phyloP scores from a whole-genome alignment of 805 yeast species.

The Starmerella floricola region DNA sequence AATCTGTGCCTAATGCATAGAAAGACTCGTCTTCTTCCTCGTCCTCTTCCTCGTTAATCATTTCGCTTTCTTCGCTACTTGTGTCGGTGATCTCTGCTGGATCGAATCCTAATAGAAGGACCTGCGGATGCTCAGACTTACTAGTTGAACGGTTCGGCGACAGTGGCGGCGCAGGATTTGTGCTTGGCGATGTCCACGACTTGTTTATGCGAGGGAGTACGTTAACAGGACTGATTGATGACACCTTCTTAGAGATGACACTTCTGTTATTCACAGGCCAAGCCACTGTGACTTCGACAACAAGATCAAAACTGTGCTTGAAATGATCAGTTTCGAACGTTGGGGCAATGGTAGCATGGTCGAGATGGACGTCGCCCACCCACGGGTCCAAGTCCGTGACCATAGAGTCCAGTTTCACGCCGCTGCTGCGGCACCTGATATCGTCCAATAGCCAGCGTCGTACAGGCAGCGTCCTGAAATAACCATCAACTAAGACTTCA shows the following conservation, averaged over 20 bases:
- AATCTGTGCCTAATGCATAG: neutral
- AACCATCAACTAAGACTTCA: neutral
- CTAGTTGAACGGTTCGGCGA: too few relatives aligned
- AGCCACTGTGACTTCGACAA: constrained; percentile 8
- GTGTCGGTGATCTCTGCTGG: constrained; percentile 15
- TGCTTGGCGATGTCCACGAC: too few relatives aligned
- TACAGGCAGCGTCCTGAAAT: neutral
- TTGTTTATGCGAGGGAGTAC: constrained; percentile 10
- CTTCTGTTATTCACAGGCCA: neutral
- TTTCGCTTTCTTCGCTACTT: constrained; percentile 3
- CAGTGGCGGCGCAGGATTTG: too few relatives aligned
- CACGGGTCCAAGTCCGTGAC: constrained; percentile 3
- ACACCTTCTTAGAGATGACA: neutral
- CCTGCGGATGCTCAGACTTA: too few relatives aligned
- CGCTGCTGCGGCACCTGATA: neutral
- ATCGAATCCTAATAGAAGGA: constrained; percentile 7
- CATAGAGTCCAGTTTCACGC: neutral
- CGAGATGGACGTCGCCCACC: constrained; percentile 4
- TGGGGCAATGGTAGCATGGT: constrained; percentile 11
- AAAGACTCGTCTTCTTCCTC: too few relatives aligned
- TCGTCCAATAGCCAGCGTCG: constrained; percentile 14
- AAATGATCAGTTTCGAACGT: constrained; percentile 5
- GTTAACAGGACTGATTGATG: constrained; percentile 7
- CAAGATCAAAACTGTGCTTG: constrained; percentile 8
- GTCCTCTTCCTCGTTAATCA: constrained; percentile 5